Conservation (phyloP, 352 stramenopile genomes). For the Pythium catenulatum region DNA sequence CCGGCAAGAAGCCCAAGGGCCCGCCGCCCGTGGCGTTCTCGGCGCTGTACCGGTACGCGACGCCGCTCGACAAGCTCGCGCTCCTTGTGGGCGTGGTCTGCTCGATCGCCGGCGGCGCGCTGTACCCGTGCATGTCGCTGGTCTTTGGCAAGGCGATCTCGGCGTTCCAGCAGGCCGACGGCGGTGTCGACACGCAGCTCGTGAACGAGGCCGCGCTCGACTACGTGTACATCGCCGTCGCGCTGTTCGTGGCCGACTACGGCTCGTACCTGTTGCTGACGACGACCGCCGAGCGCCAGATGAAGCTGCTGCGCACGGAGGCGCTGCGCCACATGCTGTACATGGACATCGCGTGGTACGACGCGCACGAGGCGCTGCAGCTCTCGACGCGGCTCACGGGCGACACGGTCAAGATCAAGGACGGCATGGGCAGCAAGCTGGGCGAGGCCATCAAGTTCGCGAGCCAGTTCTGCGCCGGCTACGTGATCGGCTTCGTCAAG, state of each 20-base stretch:
- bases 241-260: conserved; percentile 58
- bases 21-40: background rate
- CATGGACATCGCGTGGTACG: conserved; percentile 78
- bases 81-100: background rate
- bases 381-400: conserved; percentile 65
- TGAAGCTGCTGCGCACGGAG: conserved; percentile 67
- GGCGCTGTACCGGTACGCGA: conserved; percentile 1
- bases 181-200: background rate
- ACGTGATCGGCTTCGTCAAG: conserved; percentile 69
- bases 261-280: conserved; percentile 62
- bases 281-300: conserved; percentile 66
- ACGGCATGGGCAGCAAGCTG: conserved; percentile 67
- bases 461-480: conserved; percentile 67
- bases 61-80: background rate
- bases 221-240: conserved; percentile 52
- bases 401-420: conserved; percentile 29
- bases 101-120: background rate
- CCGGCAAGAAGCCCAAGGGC: background rate
- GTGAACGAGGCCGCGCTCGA: conserved; percentile 32
- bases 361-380: conserved; percentile 67
- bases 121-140: conserved; percentile 5
- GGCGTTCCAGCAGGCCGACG: conserved; percentile 10
- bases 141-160: conserved; percentile 11
- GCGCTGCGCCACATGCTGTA: conserved; percentile 72
- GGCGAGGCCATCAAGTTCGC: conserved; percentile 67